A percentile compares a stretch with the other conserved stretches of the same genome.
Evolutionary conservation across 306 rosid species (phyloP).

Genomic region (Pyrus betulifolia): DNA sequence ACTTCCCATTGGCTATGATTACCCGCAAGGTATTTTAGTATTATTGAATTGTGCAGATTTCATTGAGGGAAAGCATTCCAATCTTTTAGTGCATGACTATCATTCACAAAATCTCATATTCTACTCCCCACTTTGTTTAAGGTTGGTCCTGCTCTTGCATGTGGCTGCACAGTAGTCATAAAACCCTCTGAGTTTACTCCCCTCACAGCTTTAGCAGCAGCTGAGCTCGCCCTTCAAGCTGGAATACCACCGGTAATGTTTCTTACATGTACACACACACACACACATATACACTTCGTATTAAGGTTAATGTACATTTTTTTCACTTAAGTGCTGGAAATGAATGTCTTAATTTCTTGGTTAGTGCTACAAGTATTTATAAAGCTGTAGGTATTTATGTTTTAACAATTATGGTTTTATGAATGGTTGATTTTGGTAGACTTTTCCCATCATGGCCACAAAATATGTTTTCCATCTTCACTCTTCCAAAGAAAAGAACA

Average conservation of each 20-base stretch:
- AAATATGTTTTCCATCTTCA: conserved; percentile 8
- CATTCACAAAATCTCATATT: conserved; percentile 5
- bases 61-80: neutral
- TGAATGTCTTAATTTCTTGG: neutral
- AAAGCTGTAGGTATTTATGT: neutral
- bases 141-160: conserved; percentile 99
- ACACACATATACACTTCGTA: neutral
- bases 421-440: neutral
- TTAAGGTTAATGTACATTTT: neutral
- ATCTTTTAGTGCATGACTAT: neutral
- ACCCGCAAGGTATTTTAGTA: conserved; percentile 67
- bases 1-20: conserved; percentile 96
- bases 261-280: neutral
- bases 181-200: conserved; percentile 98
- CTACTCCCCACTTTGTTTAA: conserved; percentile 23
- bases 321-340: neutral
- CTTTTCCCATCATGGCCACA: neutral
- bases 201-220: conserved; percentile 96
- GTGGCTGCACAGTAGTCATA: conserved; percentile 93
- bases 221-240: conserved; percentile 90
- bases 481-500: conserved; percentile 2
- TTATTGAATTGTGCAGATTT: conserved; percentile 9
- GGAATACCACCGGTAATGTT: conserved; percentile 82
- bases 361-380: neutral
- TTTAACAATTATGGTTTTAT: neutral